These are phyloP conservation scores for Epichloe scottii DNA, from an alignment of 2,329 filamentous ascomycete species.

Conservation along the genomic window DNA sequence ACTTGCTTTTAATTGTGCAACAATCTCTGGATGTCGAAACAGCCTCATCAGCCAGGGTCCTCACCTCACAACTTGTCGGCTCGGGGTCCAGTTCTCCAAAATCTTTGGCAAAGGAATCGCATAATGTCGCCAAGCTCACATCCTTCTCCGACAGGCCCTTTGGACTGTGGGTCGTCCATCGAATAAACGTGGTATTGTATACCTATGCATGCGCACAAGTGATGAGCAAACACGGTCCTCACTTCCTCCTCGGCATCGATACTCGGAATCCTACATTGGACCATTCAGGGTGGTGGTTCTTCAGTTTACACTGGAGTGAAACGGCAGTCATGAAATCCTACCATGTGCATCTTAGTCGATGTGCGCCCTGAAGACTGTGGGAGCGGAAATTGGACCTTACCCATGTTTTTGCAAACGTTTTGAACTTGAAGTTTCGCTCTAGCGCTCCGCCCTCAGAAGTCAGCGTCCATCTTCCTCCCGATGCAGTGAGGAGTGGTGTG, in stretches of 20 bases:
- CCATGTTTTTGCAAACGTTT: constrained; percentile 54
- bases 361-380: not conserved
- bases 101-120: constrained; percentile 44
- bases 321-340: constrained; percentile 67
- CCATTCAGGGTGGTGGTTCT: constrained; percentile 67
- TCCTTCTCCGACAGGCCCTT: constrained; percentile 53
- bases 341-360: not conserved
- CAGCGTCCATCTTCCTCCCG: constrained; percentile 36
- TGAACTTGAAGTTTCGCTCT: constrained; percentile 50
- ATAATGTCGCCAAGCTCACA: constrained; percentile 46
- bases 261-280: constrained; percentile 43
- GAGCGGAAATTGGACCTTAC: constrained; percentile 23
- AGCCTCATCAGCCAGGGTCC: constrained; percentile 34
- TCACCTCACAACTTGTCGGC: constrained; percentile 23
- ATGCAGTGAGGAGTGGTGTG: constrained; percentile 27
- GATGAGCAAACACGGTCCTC: not conserved
- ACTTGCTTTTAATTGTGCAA: constrained; percentile 33
- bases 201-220: constrained; percentile 29
- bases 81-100: constrained; percentile 39
- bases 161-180: constrained; percentile 62
- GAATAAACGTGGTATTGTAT: constrained; percentile 57
- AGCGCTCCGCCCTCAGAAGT: constrained; percentile 38
- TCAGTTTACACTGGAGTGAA: constrained; percentile 52
- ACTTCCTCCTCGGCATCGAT: not conserved
- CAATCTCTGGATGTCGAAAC: constrained; percentile 37